Base-by-base conservation (phyloP, 208 protist genomes). In the Leishmania tarentolae region DNA sequence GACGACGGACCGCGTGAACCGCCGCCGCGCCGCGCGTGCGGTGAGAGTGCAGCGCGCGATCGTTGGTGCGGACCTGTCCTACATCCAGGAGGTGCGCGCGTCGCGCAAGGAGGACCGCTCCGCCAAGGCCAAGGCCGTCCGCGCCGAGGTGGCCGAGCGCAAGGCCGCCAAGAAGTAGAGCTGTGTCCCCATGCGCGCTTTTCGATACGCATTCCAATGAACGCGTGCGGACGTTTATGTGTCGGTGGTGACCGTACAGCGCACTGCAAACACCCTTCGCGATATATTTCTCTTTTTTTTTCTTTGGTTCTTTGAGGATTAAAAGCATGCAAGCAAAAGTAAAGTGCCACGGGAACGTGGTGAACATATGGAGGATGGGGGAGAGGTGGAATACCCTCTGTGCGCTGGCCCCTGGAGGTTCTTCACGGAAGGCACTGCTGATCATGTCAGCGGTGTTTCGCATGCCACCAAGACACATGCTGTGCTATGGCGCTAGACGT, bases 81-180 rank as follows among this genome's bases (percentile, higher is more conserved):
- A 96, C 90, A 96, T 97, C 85, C 88, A 97, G 88, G 93, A 96
- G 88, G 87, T 93, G 86, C 92, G 94, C 85, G 89, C 89, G 72
- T 76, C 82, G 80, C 90, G 91, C 87, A 91, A 94, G 87, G 87
- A 90, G 75, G 93, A 96, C 90, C 93, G 91, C 91, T 95, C 93
- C 84, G 93, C 92, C 88, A 96, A 96, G 91, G 93, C 88, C 69
- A 94, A 95, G 89, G 93, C 92, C 75, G 84, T 96, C 82, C 95
- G 93, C 87, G 93, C 92, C 74, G 95, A 97, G 90, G 88, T 98
- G 50, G 90, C 89, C 13, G 95, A 94, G 88, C 95, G 95, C 88
- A 98, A 97, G 93, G 95, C 93, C 56, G 92, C 91, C 81, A 97
- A 97, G 90, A 98, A 98, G 88, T 96, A 92, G 84, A 73, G n/a